phyloP scores from a whole-genome alignment of 2,329 filamentous ascomycete species.

The Fusarium sp. region DNA sequence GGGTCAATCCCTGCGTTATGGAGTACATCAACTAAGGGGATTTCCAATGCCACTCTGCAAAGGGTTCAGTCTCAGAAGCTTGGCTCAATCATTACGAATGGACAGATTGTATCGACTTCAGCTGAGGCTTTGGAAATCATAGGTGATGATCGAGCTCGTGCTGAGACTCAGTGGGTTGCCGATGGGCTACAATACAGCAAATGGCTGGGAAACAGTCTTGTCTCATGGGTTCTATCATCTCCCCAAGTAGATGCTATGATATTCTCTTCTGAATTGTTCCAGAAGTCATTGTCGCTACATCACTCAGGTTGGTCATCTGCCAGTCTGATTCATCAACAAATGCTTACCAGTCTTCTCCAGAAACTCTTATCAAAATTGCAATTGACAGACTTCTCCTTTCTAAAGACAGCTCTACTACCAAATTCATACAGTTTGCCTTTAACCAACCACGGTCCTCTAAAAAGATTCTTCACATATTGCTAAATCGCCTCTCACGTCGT shows the following conservation, averaged over 20 bases:
- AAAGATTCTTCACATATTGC: constrained; percentile 50
- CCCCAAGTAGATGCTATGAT: constrained; percentile 57
- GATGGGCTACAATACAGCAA: constrained; percentile 75
- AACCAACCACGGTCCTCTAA: constrained; percentile 47
- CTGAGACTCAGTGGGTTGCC: constrained; percentile 70
- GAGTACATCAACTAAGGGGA: constrained; percentile 50
- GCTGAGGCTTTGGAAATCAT: constrained; percentile 70
- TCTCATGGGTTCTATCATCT: constrained; percentile 57
- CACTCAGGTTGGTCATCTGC: constrained; percentile 71
- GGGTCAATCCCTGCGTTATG: constrained; percentile 58
- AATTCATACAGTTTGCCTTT: constrained; percentile 54
- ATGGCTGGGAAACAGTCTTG: constrained; percentile 81
- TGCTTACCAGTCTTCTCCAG: constrained; percentile 49
- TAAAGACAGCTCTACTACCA: constrained; percentile 30
- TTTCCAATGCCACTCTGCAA: constrained; percentile 47
- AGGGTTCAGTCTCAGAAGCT: constrained; percentile 57
- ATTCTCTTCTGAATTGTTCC: constrained; percentile 64
- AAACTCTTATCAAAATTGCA: constrained; percentile 57
- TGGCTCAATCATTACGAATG: constrained; percentile 63
- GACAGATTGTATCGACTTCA: constrained; percentile 65
- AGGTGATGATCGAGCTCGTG: constrained; percentile 52
- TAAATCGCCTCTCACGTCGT: constrained; percentile 61
- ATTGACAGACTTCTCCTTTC: constrained; percentile 59
- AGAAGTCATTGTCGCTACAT: constrained; percentile 78
- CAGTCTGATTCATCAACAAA: neutral